phyloP scores from a whole-genome alignment of 192 early-diverging fungal genomes.

The Coemansia guatemalensis region DNA sequence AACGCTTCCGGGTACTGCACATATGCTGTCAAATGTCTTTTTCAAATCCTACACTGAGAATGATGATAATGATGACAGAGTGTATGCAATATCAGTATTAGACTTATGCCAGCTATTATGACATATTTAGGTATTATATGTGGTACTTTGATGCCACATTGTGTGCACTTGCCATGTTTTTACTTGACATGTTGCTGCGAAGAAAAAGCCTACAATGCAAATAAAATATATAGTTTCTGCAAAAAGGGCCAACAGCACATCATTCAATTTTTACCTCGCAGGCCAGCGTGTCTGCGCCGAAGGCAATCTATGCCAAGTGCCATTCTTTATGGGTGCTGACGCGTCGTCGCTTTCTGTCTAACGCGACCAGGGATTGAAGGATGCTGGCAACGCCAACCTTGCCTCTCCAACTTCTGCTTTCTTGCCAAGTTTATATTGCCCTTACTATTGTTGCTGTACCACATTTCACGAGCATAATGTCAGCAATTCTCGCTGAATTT shows the following conservation, averaged over 20 bases:
- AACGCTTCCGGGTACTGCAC: slow-evolving; percentile 36
- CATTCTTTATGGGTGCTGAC: neutral
- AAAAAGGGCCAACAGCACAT: neutral
- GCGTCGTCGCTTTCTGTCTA: neutral
- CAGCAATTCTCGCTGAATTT: slow-evolving; percentile 26
- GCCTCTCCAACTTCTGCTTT: neutral
- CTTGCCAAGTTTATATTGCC: neutral
- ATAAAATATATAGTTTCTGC: neutral
- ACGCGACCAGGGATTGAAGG: neutral
- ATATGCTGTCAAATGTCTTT: slow-evolving; percentile 50
- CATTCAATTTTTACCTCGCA: neutral
- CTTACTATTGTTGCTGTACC: slow-evolving; percentile 1
- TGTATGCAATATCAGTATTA: neutral
- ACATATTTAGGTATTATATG: neutral
- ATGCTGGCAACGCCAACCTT: neutral
- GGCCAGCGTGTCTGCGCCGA: neutral
- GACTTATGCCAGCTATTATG: neutral
- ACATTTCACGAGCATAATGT: slow-evolving; percentile 18
- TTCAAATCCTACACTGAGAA: slow-evolving; percentile 34
- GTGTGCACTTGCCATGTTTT: neutral
- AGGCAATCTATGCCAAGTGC: neutral
- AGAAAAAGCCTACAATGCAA: neutral
- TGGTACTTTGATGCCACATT: neutral
- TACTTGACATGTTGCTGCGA: neutral
- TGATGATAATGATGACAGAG: neutral